Evolutionary conservation across 2,329 filamentous ascomycete species (phyloP), one percentile per base, ranked within the genome.

Genomic region (Xylaria multiplex): DNA sequence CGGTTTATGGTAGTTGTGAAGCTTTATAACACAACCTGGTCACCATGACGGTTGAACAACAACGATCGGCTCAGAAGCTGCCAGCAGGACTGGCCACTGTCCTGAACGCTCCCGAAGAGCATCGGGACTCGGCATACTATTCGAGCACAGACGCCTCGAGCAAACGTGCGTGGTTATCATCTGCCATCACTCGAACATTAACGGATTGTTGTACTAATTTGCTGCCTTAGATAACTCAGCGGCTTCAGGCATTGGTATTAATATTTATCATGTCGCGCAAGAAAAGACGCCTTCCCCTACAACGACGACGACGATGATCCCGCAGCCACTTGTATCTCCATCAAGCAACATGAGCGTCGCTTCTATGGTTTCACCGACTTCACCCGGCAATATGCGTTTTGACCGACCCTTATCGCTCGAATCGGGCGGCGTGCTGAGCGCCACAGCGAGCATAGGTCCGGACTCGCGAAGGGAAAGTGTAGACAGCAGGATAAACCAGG

Each of bases 401-500:
- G 81, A 82, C 32, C 79, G 81, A 7, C 79, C 78, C 3, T 75
- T 78, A 65, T 82, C 81, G 2, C 68, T 82, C 9, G 81, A 83
- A 32, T 80, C 77, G 9, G 77, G 76, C 69, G 75, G 77, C 61
- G 71, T 73, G 19, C 71, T 80, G 55, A 69, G 70, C 78, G 64
- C 78, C 74, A 71, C 73, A 48, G 69, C 73, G 22, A 79, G 78
- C 35, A 77, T 79, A 54, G 77, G 80, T 30, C 74, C 80, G 1
- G 84, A 89, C 55, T 88, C 89, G 54, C 86, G 91, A 64, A 87
- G 92, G 59, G 92, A 93, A 79, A 94, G 91, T 72, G 90, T 94
- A 4, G 91, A 94, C 77, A 93, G 91, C 77, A 86, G 91, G 68
- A 90, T 94, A 76, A 92, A 92, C 73, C 87, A 89, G 70, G 86